Base-by-base conservation (phyloP, 169 alveolate genomes). In the Ichthyophthirius multifiliis region DNA sequence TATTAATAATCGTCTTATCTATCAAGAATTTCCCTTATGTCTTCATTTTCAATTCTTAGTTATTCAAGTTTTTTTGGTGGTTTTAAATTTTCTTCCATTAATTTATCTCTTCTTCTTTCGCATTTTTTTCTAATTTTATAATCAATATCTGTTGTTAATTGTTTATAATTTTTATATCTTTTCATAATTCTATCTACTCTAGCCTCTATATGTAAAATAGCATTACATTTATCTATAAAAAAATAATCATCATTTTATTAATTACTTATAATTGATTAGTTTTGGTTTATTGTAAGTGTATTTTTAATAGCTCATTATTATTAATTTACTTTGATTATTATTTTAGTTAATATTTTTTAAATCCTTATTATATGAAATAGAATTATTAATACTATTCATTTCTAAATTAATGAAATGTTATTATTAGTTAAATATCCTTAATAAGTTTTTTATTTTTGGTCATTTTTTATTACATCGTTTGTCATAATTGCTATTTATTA, bases 101-200 rank as follows among this genome's bases (percentile, higher is more conserved):
- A 55, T 27, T 27, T 27, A 10, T 55, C 71, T 55, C 71, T 55
- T 55, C 71, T 55, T 55, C 71, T 55, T 27, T 55, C 71, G 13
- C 71, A 55, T 0, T 34, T 39, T 55, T 39, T 55, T 27, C 39
- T 55, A 5, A 55, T 39, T 55, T 39, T 55, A 10, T 34, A 27
- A 55, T 55, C 71, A 27, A 55, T 55, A 13, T 55, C 71, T 55
- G 23, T 13, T 4, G 71, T 55, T 3, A 55, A 34, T 55, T 55
- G 9, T 55, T 55, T 27, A 55, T 55, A 55, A 13, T 55, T 55
- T 55, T 55, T 55, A 55, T 55, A 55, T 55, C 71, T 55, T 55
- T 55, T 55, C 71, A 55, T 55, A 55, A 55, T 55, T 55, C 71
- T 55, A 55, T 55, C 71, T 27, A 55, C 71, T 55, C 71, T 55